Evolutionary conservation across 75 land plant genomes (phyloP).

Genomic region (Sequoia sempervirens): DNA sequence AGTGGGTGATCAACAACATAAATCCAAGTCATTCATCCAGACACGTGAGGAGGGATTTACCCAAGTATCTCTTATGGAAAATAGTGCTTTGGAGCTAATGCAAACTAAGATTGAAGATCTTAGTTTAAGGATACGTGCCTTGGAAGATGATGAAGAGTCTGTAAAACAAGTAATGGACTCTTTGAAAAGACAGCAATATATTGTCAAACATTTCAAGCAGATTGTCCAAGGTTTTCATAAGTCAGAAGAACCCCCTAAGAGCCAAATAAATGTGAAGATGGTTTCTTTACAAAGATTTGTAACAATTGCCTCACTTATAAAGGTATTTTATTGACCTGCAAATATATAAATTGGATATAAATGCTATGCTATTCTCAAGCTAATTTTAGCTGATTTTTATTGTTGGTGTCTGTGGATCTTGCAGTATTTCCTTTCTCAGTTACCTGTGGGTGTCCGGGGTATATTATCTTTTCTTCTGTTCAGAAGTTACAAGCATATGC

Average conservation of each 20-base stretch:
- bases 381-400: background rate
- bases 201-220: background rate
- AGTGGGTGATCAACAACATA: background rate
- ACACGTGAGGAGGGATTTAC: background rate
- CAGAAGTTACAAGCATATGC: constrained; percentile 3
- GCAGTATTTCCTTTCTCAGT: constrained; percentile 8
- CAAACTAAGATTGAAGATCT: background rate
- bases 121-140: background rate
- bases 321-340: constrained; percentile 1
- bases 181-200: background rate
- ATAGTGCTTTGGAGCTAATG: background rate
- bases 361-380: background rate
- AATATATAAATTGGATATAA: background rate
- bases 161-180: background rate
- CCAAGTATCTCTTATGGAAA: background rate
- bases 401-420: background rate
- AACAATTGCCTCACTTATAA: constrained; percentile 3
- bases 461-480: background rate
- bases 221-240: background rate
- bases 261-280: background rate
- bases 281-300: background rate
- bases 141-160: background rate
- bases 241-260: background rate
- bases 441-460: constrained; percentile 1
- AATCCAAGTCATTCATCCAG: background rate